Evolutionary conservation across 805 yeast genomes (phyloP), one percentile per base, ranked within the genome.

Genomic region (Brettanomyces nanus): DNA sequence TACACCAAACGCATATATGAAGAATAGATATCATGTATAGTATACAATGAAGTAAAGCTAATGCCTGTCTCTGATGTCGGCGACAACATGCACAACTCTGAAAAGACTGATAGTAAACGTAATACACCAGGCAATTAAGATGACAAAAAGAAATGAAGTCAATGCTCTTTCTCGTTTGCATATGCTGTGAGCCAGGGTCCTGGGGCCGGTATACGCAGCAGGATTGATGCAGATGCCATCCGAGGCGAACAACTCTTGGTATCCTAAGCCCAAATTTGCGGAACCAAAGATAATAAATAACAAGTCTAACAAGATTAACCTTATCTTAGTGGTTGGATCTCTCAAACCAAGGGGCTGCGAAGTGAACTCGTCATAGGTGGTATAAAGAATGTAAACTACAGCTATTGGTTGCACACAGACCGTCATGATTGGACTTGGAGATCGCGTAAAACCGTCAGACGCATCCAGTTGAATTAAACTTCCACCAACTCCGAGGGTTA

Each of bases 361-460:
- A 19, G 80, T 73, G 59, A 85, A 90, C 59, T 92, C 98, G 58
- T 92, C 97, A 51, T 77, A 78, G 2, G 95, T 77, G 56, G 90
- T 85, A 58, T 85, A 87, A 3, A 79, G 61, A 39, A 87, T 69
- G 54, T 92, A 92, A 0, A 76, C 71, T 19, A 85, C 61, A 3
- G 95, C 95, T 44, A 78, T 66, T 21, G 85, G 65, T 52, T 87
- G 90, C 4, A 90, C 95, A 37, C 77, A 77, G 2, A 92, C 72
- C 3, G 97, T 92, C 95, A 92, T 86, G 32, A 89, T 78, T 0
- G 97, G 85, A 48, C 95, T 80, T 14, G 98, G 82, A 52, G 84
- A 87, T 53, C 84, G 95, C 6, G 71, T 65, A 10, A 62, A 53
- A 17, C 19, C 21, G 14, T 49, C 44, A 3, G 58, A 61, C 14